Evolutionary conservation across 2,329 filamentous ascomycete genomes (phyloP).

Genomic region (Phialemonium atrogriseum): DNA sequence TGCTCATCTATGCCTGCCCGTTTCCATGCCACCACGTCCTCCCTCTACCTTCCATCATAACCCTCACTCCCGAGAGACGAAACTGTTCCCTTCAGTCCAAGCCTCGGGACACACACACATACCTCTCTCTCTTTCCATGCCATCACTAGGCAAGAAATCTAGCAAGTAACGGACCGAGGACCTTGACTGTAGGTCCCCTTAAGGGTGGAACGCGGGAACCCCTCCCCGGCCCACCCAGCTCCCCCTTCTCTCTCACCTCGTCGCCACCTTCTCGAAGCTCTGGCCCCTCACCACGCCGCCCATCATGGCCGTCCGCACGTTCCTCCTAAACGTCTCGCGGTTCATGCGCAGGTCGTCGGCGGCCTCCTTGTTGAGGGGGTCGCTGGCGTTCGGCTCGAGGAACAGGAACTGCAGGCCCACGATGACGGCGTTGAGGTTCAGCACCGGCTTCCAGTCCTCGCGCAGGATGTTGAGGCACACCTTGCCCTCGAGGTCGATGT

Average conservation of each 20-base stretch:
- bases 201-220: too few species aligned
- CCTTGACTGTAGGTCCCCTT: too few species aligned
- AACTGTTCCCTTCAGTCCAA: too few species aligned
- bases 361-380: constrained; percentile 97
- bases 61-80: too few species aligned
- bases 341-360: constrained; percentile 85
- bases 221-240: neutral
- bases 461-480: constrained; percentile 95
- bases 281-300: constrained; percentile 69
- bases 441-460: constrained; percentile 97
- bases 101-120: too few species aligned
- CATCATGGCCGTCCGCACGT: constrained; percentile 76
- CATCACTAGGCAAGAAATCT: too few species aligned
- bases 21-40: too few species aligned
- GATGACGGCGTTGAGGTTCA: constrained; percentile 94
- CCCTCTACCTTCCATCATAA: too few species aligned
- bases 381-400: constrained; percentile 92
- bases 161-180: too few species aligned
- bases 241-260: constrained; percentile 29
- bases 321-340: constrained; percentile 82
- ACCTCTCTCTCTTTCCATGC: too few species aligned
- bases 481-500: constrained; percentile 96
- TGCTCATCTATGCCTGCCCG: constrained; percentile 3
- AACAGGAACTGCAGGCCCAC: constrained; percentile 96
- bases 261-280: constrained; percentile 70